Evolutionary conservation across 73 alveolate genomes (phyloP).

Genomic region (Paramecium bursaria): DNA sequence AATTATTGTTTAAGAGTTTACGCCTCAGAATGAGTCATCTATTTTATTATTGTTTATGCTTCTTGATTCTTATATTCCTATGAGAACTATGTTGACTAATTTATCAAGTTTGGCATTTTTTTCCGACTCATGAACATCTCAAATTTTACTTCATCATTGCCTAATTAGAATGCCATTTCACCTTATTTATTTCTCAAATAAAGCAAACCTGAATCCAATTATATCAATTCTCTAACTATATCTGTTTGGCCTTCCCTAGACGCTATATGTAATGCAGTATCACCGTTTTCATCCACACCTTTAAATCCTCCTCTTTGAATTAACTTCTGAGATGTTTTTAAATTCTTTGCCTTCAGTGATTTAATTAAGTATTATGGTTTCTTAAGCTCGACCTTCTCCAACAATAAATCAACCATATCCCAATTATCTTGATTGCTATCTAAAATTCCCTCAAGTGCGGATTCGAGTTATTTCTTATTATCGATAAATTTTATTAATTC

Average conservation of each 20-base stretch:
- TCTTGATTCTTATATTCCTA: background rate
- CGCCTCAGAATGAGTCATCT: background rate
- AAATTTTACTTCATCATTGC: background rate
- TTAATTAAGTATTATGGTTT: constrained; percentile 40
- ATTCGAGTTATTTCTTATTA: background rate
- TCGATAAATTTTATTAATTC: constrained; percentile 13
- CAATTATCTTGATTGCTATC: constrained; percentile 40
- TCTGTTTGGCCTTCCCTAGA: constrained; percentile 25
- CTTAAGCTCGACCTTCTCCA: background rate
- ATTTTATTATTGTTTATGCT: background rate
- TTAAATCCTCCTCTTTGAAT: constrained; percentile 2
- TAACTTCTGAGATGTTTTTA: constrained; percentile 11
- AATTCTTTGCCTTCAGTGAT: background rate
- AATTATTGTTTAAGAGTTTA: background rate
- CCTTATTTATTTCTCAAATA: background rate
- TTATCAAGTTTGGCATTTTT: no score
- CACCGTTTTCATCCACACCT: constrained; percentile 54
- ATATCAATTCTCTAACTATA: constrained; percentile 47
- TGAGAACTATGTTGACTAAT: constrained; percentile 9
- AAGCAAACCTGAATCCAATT: background rate
- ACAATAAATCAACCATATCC: constrained; percentile 45
- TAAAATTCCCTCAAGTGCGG: constrained; percentile 6
- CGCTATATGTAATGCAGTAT: constrained; percentile 62
- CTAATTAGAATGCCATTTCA: background rate
- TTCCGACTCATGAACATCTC: background rate